Percentiles rank a stretch among this genome's conserved stretches.
These are phyloP conservation scores for Pisolithus tinctorius DNA, from an alignment of 768 basidiomycete species.

Conservation along the genomic window DNA sequence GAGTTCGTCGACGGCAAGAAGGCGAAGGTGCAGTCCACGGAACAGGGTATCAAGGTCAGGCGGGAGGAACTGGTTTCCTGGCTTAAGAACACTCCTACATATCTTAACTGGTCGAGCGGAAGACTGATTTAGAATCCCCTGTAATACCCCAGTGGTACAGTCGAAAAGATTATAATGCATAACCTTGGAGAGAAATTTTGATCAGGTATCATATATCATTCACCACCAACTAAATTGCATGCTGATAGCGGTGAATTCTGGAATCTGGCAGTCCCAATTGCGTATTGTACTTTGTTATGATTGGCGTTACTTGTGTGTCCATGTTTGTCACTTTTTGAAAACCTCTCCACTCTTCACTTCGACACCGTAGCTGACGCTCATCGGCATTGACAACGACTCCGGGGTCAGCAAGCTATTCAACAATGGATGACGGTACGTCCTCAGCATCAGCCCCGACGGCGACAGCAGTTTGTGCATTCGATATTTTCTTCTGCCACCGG, in stretches of 20 bases:
- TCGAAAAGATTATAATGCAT: too few relatives aligned
- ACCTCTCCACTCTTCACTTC: background rate
- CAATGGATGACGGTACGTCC: conserved; percentile 73
- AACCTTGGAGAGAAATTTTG: too few relatives aligned
- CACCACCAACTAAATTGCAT: too few relatives aligned
- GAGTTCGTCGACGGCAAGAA: conserved; percentile 68
- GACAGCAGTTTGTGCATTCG: conserved; percentile 43
- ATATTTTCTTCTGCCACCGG: conserved; percentile 34
- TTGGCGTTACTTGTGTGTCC: background rate
- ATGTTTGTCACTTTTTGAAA: conserved; percentile 3
- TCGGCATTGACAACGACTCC: conserved; percentile 18
- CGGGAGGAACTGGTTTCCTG: conserved; percentile 56
- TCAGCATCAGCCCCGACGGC: conserved; percentile 71
- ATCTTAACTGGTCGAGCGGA: conserved; percentile 26
- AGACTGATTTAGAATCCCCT: conserved; percentile 16
- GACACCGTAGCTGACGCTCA: conserved; percentile 1
- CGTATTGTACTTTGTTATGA: too few relatives aligned
- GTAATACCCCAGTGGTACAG: background rate
- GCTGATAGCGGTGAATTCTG: too few relatives aligned
- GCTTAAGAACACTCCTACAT: conserved; percentile 40
- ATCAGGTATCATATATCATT: too few relatives aligned
- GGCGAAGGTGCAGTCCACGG: conserved; percentile 48
- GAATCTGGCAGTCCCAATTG: too few relatives aligned
- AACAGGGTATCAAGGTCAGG: conserved; percentile 61
- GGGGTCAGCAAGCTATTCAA: conserved; percentile 27